Evolutionary conservation across 805 yeast genomes (phyloP).

Genomic region (Saccharomycopsis sp.): DNA sequence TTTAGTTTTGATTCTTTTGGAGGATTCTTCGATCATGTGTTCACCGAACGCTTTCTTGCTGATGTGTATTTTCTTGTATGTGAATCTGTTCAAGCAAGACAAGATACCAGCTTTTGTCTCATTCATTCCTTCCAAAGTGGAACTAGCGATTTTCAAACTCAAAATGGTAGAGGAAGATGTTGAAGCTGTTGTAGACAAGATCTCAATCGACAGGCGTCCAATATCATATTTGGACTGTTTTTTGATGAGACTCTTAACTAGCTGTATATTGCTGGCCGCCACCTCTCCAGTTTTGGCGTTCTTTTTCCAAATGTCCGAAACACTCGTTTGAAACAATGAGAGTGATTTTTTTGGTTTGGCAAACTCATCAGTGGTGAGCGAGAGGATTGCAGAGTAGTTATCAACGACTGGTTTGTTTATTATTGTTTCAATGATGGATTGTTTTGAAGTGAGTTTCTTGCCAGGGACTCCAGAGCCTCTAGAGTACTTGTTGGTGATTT

Average conservation of each 20-base stretch:
- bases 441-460: too few relatives aligned
- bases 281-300: neutral
- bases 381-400: neutral
- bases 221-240: neutral
- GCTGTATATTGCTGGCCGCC: neutral
- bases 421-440: neutral
- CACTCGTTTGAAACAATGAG: slow-evolving; percentile 1
- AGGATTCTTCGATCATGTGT: neutral
- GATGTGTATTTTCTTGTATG: slow-evolving; percentile 3
- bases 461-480: too few relatives aligned
- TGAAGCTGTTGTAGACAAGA: neutral
- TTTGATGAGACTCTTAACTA: neutral
- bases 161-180: neutral
- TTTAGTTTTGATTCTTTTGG: neutral
- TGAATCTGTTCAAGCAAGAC: neutral
- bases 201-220: too few relatives aligned
- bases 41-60: neutral
- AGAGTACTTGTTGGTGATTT: slow-evolving; percentile 16
- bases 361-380: neutral
- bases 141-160: neutral
- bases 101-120: neutral
- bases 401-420: slow-evolving; percentile 4
- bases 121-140: neutral
- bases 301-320: slow-evolving; percentile 3
- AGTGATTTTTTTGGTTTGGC: slow-evolving; percentile 3